Percentiles rank a stretch among this genome's conserved stretches.
These are phyloP conservation scores for Fusarium ambrosium DNA, from an alignment of 2,329 filamentous ascomycete genomes.

Conservation along the genomic window DNA sequence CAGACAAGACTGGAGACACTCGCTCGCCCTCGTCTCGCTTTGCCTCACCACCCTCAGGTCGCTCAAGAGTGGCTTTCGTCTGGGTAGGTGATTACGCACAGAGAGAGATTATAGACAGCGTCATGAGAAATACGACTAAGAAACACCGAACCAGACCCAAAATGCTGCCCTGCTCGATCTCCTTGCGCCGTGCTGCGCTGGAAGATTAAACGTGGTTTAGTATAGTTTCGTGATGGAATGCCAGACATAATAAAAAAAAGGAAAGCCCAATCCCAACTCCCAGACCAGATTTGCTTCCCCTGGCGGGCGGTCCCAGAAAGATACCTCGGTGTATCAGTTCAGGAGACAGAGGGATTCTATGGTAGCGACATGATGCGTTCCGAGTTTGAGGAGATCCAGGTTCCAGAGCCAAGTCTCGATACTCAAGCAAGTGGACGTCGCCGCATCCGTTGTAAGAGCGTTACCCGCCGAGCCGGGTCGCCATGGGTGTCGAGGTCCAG, in stretches of 20 bases:
- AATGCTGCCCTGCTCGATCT: constrained; percentile 56
- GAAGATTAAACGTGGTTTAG: constrained; percentile 53
- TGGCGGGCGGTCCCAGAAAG: constrained; percentile 36
- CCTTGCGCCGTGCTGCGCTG: constrained; percentile 57
- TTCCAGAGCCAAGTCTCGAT: constrained; percentile 12
- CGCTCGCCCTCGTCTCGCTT: constrained; percentile 9
- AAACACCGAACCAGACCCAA: constrained; percentile 53
- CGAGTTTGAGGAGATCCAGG: constrained; percentile 30
- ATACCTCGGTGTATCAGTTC: constrained; percentile 37
- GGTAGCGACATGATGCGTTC: constrained; percentile 33
- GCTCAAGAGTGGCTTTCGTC: constrained; percentile 33
- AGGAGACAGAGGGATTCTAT: constrained; percentile 42
- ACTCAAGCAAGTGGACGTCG: constrained; percentile 4
- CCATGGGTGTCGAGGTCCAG: constrained; percentile 9
- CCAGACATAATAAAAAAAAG: constrained; percentile 49
- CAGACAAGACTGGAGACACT: constrained; percentile 28
- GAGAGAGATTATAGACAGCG: constrained; percentile 49
- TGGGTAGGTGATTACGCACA: constrained; percentile 37
- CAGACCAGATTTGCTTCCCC: constrained; percentile 39
- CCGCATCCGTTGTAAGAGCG: constrained; percentile 14
- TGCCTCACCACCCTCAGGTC: constrained; percentile 22
- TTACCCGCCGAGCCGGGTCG: constrained; percentile 12
- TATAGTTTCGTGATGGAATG: constrained; percentile 54
- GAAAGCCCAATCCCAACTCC: constrained; percentile 40
- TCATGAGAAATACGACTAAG: constrained; percentile 49